Evolutionary conservation across 2,329 filamentous ascomycete species (phyloP), one percentile per base, ranked within the genome.

Genomic region (Phyllosticta citrichinensis): DNA sequence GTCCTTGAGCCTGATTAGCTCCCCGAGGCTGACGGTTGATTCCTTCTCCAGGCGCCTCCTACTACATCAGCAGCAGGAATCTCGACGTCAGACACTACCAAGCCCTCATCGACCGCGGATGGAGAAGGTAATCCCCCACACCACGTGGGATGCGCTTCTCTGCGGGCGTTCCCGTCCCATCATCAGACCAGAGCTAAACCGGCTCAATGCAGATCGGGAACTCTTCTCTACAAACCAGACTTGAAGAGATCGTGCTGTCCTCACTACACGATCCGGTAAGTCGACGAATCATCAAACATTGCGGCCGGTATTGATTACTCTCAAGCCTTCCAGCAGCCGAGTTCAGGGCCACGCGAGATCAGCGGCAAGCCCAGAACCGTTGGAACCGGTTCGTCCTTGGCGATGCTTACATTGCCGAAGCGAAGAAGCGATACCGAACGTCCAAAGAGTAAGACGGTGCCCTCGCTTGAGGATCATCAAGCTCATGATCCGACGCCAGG

Each of bases 211-310:
- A 74, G 80, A 65, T 81, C 80, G 50, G 80, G 80, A 17, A 83
- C 76, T 27, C 77, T 91, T 9, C 77, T 94, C 56, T 94, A 94
- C 74, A 85, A 89, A 63, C 89, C 89, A 14, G 87, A 94, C 72
- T 86, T 90, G 68, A 81, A 82, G 62, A 80, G 85, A 61, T 89
- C 91, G 64, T 99, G 94, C 69, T 99, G 94, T 73, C 91, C 92
- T 53, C 91, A 97, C 70, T 97, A 93, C 72, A 91, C 88, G 0
- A 86, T 94, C 59, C 84, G 77, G 77, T 79, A 66, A 58, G 70
- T 54, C 24, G 20, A 20, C 24, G 24, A 56, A 52, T 22, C 56
- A 33, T 30, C 55, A 56, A 52, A 35, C n/a, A 53, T 50, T 17
- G 5, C 5, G 14, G 14, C 33, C 8, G 5, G 11, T 40, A 53